Evolutionary conservation across 441 rosid species (phyloP), one percentile per base, ranked within the genome.

Genomic region (Erodium moschatum): DNA sequence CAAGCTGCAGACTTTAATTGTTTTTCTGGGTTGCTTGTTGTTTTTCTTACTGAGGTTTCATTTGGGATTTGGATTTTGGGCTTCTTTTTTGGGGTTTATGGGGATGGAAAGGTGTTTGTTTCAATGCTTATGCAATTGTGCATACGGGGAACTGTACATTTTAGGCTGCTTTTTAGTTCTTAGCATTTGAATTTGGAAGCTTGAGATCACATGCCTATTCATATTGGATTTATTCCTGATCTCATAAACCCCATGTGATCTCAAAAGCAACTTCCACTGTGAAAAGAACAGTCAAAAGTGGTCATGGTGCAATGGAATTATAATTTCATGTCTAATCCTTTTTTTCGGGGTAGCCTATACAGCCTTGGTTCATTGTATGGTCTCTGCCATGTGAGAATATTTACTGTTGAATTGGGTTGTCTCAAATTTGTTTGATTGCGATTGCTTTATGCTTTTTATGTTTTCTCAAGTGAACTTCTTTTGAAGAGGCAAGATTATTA

Each of bases 111-210:
- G 4, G 5, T 52, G 60, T 52, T 15, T 52, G 6, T 50, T 50
- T 15, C n/a, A 5, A 65, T 63, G 69, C 16, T 70, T 63, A 12
- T 74, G 54, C 40, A 78, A 73, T 80, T 56, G 62, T 69, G 72
- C 65, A 67, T 69, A 69, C 68, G 44, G 5, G 42, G 8, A 38
- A 38, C 9, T 38, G 42, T 38, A 5, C 42, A 38, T 38, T 38
- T 24, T 62, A 61, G 70, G 58, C 71, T 65, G 50, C 56, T 73
- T 70, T 70, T 75, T 79, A 71, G 74, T 70, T 76, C 42, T 44
- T 31, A 2, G 38, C 48, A 69, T 10, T 60, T 33, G 33, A 67
- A 60, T 56, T 8, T 65, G 67, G 71, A 73, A 65, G 54, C 27
- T 64, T 66, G n/a, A 15, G 15, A 54, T 64, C 70, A 64, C 19